These are phyloP conservation scores for Phlyctochytrium bullatum DNA, from an alignment of 192 early-diverging fungal species.

Conservation along the genomic window DNA sequence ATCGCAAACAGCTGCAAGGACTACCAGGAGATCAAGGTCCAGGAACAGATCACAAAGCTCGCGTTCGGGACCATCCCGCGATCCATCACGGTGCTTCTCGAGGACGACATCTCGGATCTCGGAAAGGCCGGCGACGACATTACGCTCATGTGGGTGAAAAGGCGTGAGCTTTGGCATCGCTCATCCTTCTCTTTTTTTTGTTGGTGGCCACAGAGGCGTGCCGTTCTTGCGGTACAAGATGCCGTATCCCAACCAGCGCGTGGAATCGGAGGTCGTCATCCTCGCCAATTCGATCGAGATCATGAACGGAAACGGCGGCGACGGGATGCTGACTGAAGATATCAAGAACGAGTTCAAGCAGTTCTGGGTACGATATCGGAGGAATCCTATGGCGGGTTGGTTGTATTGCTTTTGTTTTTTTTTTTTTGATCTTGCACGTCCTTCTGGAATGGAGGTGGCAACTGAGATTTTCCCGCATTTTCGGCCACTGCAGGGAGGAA, in stretches of 20 bases:
- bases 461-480: constrained; percentile 7
- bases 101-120: constrained; percentile 90
- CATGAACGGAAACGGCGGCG: constrained; percentile 56
- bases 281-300: constrained; percentile 62
- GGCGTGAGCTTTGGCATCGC: background rate
- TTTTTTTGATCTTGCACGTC: constrained; percentile 4
- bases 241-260: constrained; percentile 47
- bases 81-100: constrained; percentile 49
- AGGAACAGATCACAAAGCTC: constrained; percentile 66
- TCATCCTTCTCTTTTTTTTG: too few species aligned
- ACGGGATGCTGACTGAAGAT: constrained; percentile 51
- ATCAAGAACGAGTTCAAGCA: constrained; percentile 47
- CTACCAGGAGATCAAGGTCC: constrained; percentile 78
- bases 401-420: constrained; percentile 7
- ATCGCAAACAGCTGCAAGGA: constrained; percentile 55
- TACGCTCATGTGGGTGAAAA: constrained; percentile 22
- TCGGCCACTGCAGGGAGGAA: constrained; percentile 45
- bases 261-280: constrained; percentile 61
- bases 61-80: constrained; percentile 58
- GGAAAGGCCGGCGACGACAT: constrained; percentile 74
- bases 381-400: constrained; percentile 28
- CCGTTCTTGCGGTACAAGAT: constrained; percentile 60
- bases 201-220: constrained; percentile 47
- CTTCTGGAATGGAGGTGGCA: background rate
- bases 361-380: constrained; percentile 52